Evolutionary conservation across 2,329 filamentous ascomycete species (phyloP), one percentile per base, ranked within the genome.

Genomic region (Alternaria viburni): DNA sequence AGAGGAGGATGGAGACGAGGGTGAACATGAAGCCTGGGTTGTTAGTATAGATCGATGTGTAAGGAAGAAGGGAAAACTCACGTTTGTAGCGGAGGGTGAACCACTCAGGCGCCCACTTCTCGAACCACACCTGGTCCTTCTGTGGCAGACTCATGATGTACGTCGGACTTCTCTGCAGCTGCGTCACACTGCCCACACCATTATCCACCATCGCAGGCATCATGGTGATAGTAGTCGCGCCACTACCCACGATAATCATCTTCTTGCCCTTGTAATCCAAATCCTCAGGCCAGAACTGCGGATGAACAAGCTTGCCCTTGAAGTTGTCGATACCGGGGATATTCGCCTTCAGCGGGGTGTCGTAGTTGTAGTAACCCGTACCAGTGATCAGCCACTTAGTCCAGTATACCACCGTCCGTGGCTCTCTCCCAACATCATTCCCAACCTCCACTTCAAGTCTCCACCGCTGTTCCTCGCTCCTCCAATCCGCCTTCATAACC

Each of bases 171-270:
- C 93, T 88, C 80, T 96, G 93, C 3, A 96, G 85, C 87, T 95
- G 93, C 1, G 91, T 95, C 26, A 93, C 88, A 13, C 87, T 85
- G 6, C 80, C 81, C 6, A 81, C 82, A 12, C 91, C 91, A 43
- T 85, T 87, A 46, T 90, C 81, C 1, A 89, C 87, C 49, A 96
- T 80, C 50, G 85, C 86, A 0, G 93, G 93, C 4, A 96, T 77
- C 1, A 97, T 84, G 0, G 93, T 96, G 52, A 95, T 81, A 7
- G 92, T 90, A 0, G 93, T 96, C 3, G 93, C 93, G 8, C 93
- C 93, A 15, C 87, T 90, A 15, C 92, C 92, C 65, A 96, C 87
- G 61, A 95, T 84, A 46, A 92, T 86, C 21, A 95, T 83, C 47
- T 87, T 87, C 79, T 93, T 93, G 76, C 84, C 83, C 6, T 83